These are phyloP conservation scores for Aureobasidium subglaciale DNA, from an alignment of 2,329 filamentous ascomycete species.

Conservation along the genomic window DNA sequence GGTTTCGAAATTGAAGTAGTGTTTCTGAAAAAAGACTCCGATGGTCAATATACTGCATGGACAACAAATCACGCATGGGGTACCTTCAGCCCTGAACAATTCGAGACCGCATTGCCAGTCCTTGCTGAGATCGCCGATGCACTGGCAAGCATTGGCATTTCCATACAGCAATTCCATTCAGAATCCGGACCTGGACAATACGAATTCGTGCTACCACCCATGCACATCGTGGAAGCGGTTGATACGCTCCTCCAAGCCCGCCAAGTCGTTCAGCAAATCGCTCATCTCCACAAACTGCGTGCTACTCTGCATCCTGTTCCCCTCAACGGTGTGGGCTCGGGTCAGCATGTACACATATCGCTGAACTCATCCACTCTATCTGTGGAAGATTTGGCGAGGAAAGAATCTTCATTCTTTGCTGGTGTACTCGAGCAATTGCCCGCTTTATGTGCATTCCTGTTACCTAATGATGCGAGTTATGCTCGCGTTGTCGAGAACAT, in stretches of 20 bases:
- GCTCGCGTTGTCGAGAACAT: conserved; percentile 58
- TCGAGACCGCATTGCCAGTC: conserved; percentile 49
- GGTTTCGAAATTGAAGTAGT: conserved; percentile 81
- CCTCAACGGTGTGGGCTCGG: conserved; percentile 52
- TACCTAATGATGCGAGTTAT: conserved; percentile 62
- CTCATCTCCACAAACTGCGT: conserved; percentile 54
- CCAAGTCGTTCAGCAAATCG: conserved; percentile 60
- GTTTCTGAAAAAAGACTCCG: conserved; percentile 49
- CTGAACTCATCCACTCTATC: conserved; percentile 40
- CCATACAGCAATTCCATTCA: conserved; percentile 66
- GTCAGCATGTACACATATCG: conserved; percentile 63
- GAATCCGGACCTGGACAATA: conserved; percentile 70
- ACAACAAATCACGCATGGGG: conserved; percentile 65
- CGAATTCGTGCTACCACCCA: conserved; percentile 63
- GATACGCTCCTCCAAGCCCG: conserved; percentile 65
- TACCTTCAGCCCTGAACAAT: conserved; percentile 55
- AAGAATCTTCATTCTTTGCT: conserved; percentile 59
- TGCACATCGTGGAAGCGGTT: conserved; percentile 58
- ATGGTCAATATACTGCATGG: conserved; percentile 35
- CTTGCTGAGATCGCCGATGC: conserved; percentile 58
- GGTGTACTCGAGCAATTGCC: conserved; percentile 61
- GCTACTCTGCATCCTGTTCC: conserved; percentile 72
- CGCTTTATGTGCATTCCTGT: conserved; percentile 61
- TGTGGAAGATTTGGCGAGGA: conserved; percentile 24
- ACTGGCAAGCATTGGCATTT: conserved; percentile 56